Base-by-base conservation (phyloP, 108 stramenopile genomes). In the Epipyxis sp. region DNA sequence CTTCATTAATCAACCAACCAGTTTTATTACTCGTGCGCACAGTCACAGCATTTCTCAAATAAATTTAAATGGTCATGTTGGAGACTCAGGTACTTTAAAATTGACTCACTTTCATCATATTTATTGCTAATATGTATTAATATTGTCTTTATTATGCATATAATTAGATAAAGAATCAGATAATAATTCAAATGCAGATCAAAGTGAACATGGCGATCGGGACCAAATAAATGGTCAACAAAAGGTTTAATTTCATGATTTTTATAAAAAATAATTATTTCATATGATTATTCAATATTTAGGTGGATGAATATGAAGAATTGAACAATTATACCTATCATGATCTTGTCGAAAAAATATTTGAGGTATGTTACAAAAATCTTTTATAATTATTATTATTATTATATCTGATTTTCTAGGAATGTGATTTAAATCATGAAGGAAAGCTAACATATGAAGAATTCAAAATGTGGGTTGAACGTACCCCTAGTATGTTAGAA, bases 401-500 rank as follows among this genome's bases (percentile, higher is more conserved):
- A n/a, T n/a, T n/a, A n/a, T n/a, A n/a, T n/a, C n/a, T n/a, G 78
- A 84, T 84, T 30, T 86, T 86, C 59, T 37, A 76, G 59, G 85
- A 83, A 29, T 86, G 85, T 40, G 86, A 86, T 54, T 40, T 86
- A n/a, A 83, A 86, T 82, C 81, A 86, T 27, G 85, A 83, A 57
- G 86, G 79, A 45, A 68, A 77, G 25, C 85, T 86, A 13, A 85
- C 61, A 78, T 85, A 80, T 41, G 79, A 68, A 39, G 84, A 78
- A 80, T 83, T 83, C 80, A 76, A 79, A 25, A 39, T 79, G 44
- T 84, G 83, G 83, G 67, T 84, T 39, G 45, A 78, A 74, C 77
- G 77, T 6, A 82, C 79, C 50, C 83, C 83, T 29, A 68, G 62
- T 37, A 81, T 84, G 37, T 50, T 81, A 42, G 78, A 79, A 68